Evolutionary conservation across 345 rosid species (phyloP), one percentile per base, ranked within the genome.

Genomic region (Mercurialis annua): DNA sequence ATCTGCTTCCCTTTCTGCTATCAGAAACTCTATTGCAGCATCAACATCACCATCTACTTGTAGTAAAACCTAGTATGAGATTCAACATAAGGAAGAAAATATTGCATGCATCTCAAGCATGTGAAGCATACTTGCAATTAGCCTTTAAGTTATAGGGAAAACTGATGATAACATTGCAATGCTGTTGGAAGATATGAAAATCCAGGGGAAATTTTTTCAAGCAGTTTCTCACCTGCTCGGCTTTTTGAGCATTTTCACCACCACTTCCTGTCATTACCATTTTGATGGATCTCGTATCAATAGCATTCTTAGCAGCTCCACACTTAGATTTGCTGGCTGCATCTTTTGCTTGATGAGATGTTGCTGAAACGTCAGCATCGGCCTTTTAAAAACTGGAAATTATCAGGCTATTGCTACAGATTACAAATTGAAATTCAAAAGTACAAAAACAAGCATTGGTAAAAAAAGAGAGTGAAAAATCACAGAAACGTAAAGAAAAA

Each of bases 231-330:
- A 89, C 98, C 97, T 87, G 74, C 76, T 86, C 85, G 56, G 77
- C 92, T 81, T 87, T 90, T 72, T 78, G 85, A 60, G 81, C 72
- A 72, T 76, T 80, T 72, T 76, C 85, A 73, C 92, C 87, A 40
- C 88, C 90, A 78, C 82, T 85, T 79, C 97, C 91, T 7, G 90
- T 80, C 92, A 90, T 85, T 59, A 85, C 90, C 77, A 88, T 53
- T 79, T 93, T 90, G 64, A 93, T 71, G 11, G 78, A 82, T 64
- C 78, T 88, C 42, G 85, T 67, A 81, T 80, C 74, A 68, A 69
- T 76, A 44, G 21, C 49, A 72, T 66, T 49, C 60, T 57, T 76
- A 38, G 77, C 73, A 64, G 62, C 23, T 73, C 77, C 74, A 59
- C 65, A 71, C 74, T 82, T 78, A 24, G 84, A 74, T 67, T 89